phyloP scores from a whole-genome alignment of 192 early-diverging fungal genomes.

The Piromyces sp. region DNA sequence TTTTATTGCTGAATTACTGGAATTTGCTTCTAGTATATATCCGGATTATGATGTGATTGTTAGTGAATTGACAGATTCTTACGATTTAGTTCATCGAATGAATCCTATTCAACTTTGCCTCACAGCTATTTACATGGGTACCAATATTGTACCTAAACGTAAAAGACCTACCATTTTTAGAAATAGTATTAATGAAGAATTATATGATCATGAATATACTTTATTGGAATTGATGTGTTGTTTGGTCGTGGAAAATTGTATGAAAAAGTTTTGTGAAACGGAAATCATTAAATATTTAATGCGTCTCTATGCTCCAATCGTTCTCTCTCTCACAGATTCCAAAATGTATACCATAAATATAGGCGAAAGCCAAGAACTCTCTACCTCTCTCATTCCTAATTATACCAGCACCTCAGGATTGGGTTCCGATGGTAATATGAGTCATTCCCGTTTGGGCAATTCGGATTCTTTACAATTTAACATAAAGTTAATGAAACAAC shows the following conservation, averaged over 20 bases:
- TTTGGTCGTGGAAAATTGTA: background rate
- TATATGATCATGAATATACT: background rate
- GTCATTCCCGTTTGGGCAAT: too few species aligned
- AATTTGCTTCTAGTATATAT: background rate
- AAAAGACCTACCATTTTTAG: background rate
- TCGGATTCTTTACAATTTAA: too few species aligned
- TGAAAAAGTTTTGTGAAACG: background rate
- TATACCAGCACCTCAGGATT: too few species aligned
- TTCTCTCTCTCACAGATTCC: too few species aligned
- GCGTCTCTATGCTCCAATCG: background rate
- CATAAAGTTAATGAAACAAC: too few species aligned
- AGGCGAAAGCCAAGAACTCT: too few species aligned
- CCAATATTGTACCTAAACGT: background rate
- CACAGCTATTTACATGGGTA: background rate
- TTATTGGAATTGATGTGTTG: background rate
- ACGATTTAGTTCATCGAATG: background rate
- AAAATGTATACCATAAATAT: too few species aligned
- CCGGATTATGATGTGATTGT: background rate
- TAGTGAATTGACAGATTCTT: background rate
- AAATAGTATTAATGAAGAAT: background rate
- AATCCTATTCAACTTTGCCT: background rate
- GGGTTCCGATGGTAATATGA: too few species aligned
- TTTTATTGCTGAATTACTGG: background rate
- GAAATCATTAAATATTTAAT: background rate
- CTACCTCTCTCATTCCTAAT: too few species aligned